Base-by-base conservation (phyloP, 768 basidiomycete species). In the Agaricus sinodeliciosus region DNA sequence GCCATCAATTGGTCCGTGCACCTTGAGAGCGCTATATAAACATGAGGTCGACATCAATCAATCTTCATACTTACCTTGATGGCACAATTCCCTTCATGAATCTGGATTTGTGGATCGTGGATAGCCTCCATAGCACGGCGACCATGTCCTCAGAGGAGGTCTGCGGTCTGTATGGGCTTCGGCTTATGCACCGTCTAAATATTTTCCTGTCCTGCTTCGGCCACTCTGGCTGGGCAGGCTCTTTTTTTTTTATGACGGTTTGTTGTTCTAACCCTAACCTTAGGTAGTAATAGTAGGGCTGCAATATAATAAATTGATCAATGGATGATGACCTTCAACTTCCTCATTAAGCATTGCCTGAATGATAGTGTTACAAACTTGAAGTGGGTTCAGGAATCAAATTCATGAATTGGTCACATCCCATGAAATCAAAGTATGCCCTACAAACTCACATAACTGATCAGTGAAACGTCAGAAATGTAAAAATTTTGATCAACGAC, bases 161-260 rank as follows among this genome's bases (percentile, higher is more conserved):
- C 62, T 62, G 61, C 63, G 74, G 76, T 65, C 82, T 82, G 80
- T 82, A 76, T 84, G 79, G 67, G 78, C 79, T 79, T 78, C 72
- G 81, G 82, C 74, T 75, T 79, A 83, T 82, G 84, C 82, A 85
- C 77, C 76, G 80, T 84, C 82, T 74, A 60, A 84, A 85, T 85
- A 85, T 85, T 85, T 85, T 76, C 82, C 83, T 69, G 82, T 84
- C 78, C 79, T 71, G 71, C 76, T 75, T 73, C 62, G 75, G 79
- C 79, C 81, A 78, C 77, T 79, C 78, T 78, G 76, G 76, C 76
- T 76, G 72, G 69, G 74, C 65, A 67, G 76, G 76, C 75, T 68
- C 64, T 68, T 73, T 72, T 68, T 73, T 72, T 72, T 67, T 69
- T 59, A 46, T 57, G 60, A n/a, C 46, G 18, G 53, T 61, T 13